Evolutionary conservation across 2,329 filamentous ascomycete species (phyloP), one percentile per base, ranked within the genome.

Genomic region (Xylariaceae sp.): DNA sequence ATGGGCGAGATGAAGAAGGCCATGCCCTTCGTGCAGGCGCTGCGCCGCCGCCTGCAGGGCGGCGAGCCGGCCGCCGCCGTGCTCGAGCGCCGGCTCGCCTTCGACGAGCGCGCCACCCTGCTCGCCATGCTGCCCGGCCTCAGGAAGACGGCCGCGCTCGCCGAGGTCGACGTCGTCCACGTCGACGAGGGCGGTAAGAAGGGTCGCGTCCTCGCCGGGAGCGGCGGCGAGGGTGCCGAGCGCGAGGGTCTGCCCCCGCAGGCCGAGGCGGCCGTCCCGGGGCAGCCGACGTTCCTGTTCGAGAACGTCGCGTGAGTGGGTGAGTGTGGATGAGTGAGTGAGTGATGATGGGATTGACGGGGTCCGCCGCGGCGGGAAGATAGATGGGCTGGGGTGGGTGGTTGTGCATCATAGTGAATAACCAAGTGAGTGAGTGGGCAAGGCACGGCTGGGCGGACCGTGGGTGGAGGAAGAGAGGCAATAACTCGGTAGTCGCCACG

Each of bases 1-100:
- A 44, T 42, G 37, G 43, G 36, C n/a, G 85, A 93, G 63, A 87
- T 88, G 73, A 98, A 96, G 77, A 92, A 93, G 65, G 90, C 88
- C 3, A 96, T 96, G 90, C 92, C 92, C 0, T 96, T 95, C 54
- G 80, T 95, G 31, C 89, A 96, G 64, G 64, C 59, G 5, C 67
- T 96, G 39, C 95, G 95, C 80, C 84, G 76, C 59, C 77, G 85
- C 33, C 73, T 98, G 36, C 70, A 87, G 37, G 69, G 71, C 31
- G 82, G 84, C 41, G 77, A 90, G 61, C 63, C 68, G 11, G 65
- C 76, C 2, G 67, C 73, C 16, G 68, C 64, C 2, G 86, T 95
- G 8, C 80, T 96, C 52, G 79, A 90, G 55, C 75, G 88, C 45
- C 86, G 90, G 62, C 68, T 98, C 41, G 72, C 77, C 1, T 98